Evolutionary conservation across 495 filamentous ascomycete genomes (phyloP).

Genomic region (Bacidia gigantensis): DNA sequence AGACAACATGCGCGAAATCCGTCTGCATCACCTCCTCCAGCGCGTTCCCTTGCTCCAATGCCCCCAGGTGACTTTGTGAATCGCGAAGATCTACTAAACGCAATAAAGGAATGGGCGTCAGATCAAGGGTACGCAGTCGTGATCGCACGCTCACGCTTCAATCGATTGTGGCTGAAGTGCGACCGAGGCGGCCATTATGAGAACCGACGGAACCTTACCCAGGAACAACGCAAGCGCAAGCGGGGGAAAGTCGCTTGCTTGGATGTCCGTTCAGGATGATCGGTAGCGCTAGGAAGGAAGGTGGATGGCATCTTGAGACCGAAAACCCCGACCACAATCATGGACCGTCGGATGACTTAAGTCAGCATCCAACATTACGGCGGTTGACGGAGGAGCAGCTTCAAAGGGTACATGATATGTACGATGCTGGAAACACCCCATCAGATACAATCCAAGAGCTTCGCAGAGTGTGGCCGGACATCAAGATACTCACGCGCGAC

Average conservation of each 20-base stretch:
- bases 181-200: conserved; percentile 19
- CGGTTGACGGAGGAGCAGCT: conserved; percentile 16
- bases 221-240: conserved; percentile 20
- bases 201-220: conserved; percentile 18
- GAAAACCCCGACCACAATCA: conserved; percentile 17
- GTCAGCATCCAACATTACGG: conserved; percentile 16
- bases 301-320: conserved; percentile 17
- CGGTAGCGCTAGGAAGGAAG: conserved; percentile 13
- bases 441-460: conserved; percentile 17
- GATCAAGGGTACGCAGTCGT: conserved; percentile 20
- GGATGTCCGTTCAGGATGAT: conserved; percentile 20
- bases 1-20: conserved; percentile 10
- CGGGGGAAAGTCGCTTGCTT: conserved; percentile 19
- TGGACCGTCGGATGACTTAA: conserved; percentile 18
- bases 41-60: conserved; percentile 18
- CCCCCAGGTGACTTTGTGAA: conserved; percentile 13
- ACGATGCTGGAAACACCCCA: conserved; percentile 18
- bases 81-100: conserved; percentile 16
- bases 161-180: conserved; percentile 22
- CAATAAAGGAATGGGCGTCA: conserved; percentile 18
- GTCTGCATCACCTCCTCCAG: conserved; percentile 11
- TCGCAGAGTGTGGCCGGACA: conserved; percentile 15
- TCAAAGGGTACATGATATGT: conserved; percentile 18
- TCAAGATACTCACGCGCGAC: conserved; percentile 20
- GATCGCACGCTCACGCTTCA: conserved; percentile 19